Percentiles rank a stretch among this genome's conserved stretches.
Evolutionary conservation across 768 basidiomycete species (phyloP).

Genomic region (Nidularia sp.): DNA sequence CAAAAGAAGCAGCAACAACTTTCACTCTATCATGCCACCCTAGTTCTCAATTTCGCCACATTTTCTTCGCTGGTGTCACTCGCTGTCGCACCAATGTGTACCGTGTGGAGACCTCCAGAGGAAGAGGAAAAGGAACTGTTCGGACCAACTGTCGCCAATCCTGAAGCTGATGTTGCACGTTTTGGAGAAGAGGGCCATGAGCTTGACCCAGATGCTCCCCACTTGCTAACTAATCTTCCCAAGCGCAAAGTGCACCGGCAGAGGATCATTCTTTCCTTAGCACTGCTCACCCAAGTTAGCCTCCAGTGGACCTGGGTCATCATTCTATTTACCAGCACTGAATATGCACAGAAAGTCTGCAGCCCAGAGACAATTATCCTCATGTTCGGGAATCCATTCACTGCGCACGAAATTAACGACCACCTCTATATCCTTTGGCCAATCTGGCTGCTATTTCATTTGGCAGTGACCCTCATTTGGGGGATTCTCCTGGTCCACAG

Average conservation of each 20-base stretch:
- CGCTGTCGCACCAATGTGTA: slow-evolving; percentile 13
- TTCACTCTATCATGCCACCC: slow-evolving; percentile 11
- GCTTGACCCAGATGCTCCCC: neutral
- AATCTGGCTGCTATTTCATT: slow-evolving; percentile 11
- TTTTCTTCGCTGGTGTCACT: slow-evolving; percentile 12
- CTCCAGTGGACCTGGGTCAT: slow-evolving; percentile 12
- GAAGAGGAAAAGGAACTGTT: slow-evolving; percentile 2
- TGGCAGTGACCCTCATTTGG: slow-evolving; percentile 8
- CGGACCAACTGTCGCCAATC: neutral
- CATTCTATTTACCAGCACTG: slow-evolving; percentile 9
- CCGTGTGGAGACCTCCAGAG: slow-evolving; percentile 7
- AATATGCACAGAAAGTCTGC: slow-evolving; percentile 10
- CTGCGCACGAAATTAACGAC: slow-evolving; percentile 4
- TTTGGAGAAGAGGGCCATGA: slow-evolving; percentile 5
- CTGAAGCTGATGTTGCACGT: neutral
- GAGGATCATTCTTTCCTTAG: slow-evolving; percentile 9
- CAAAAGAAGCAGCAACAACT: slow-evolving; percentile 8
- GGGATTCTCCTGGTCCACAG: slow-evolving; percentile 10
- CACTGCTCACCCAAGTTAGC: slow-evolving; percentile 9
- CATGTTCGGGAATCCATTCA: slow-evolving; percentile 8
- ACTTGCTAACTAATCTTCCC: slow-evolving; percentile 6
- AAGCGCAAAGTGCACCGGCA: slow-evolving; percentile 9
- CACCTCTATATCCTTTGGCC: slow-evolving; percentile 7
- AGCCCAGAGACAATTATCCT: slow-evolving; percentile 7
- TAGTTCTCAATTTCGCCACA: slow-evolving; percentile 12